phyloP scores from a whole-genome alignment of 805 yeast species.

The Pichia ethanolica region DNA sequence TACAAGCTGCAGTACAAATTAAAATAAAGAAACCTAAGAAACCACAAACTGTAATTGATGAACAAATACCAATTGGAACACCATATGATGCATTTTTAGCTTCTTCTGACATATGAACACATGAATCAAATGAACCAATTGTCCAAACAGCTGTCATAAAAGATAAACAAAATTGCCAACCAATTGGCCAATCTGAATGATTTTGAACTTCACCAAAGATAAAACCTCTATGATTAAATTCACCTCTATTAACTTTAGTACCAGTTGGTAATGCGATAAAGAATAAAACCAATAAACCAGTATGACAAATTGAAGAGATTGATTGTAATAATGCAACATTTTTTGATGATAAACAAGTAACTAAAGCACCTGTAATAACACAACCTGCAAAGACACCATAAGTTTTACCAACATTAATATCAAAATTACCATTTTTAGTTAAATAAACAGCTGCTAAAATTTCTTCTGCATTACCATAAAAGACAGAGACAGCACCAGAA shows the following conservation, averaged over 20 bases:
- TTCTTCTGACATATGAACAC: slow-evolving; percentile 67
- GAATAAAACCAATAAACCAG: slow-evolving; percentile 41
- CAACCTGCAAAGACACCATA: slow-evolving; percentile 63
- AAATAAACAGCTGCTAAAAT: slow-evolving; percentile 48
- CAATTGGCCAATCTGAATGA: slow-evolving; percentile 46
- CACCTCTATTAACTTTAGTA: slow-evolving; percentile 28
- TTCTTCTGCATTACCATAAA: slow-evolving; percentile 56
- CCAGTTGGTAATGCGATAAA: slow-evolving; percentile 61
- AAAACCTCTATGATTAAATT: slow-evolving; percentile 38
- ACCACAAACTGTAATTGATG: slow-evolving; percentile 50
- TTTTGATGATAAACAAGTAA: slow-evolving; percentile 48
- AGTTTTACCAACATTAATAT: slow-evolving; percentile 40
- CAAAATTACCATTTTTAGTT: slow-evolving; percentile 43
- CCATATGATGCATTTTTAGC: slow-evolving; percentile 53
- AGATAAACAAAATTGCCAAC: slow-evolving; percentile 41
- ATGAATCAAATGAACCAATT: slow-evolving; percentile 63
- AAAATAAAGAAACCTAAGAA: slow-evolving; percentile 48
- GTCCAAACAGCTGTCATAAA: slow-evolving; percentile 66
- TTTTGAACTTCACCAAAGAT: slow-evolving; percentile 49
- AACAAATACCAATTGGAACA: slow-evolving; percentile 56
- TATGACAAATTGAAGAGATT: slow-evolving; percentile 47
- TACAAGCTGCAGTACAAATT: slow-evolving; percentile 46
- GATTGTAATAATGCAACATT: slow-evolving; percentile 51
- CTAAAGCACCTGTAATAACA: slow-evolving; percentile 38
- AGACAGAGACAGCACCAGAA: slow-evolving; percentile 57